phyloP scores from a whole-genome alignment of 257 asterid species.

The Solanum sejunctum region DNA sequence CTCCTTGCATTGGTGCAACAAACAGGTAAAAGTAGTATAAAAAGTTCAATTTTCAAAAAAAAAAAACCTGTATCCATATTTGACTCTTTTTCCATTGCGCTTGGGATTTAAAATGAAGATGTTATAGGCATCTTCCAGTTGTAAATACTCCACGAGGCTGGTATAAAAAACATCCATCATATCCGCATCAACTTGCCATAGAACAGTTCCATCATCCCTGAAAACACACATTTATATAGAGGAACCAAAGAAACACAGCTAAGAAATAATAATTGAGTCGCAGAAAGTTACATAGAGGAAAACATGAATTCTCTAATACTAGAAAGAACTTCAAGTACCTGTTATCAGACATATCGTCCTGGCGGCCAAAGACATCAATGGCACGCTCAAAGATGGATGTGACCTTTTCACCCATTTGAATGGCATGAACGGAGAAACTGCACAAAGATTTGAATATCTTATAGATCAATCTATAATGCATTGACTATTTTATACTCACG shows the following conservation, averaged over 20 bases:
- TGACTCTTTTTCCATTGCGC: conserved; percentile 49
- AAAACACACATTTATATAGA: background rate
- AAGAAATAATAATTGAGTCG: background rate
- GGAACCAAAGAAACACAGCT: background rate
- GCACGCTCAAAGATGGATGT: conserved; percentile 89
- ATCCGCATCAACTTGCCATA: conserved; percentile 96
- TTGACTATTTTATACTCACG: background rate
- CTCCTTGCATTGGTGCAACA: background rate
- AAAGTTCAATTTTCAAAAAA: background rate
- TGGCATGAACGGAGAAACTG: conserved; percentile 95
- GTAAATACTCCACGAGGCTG: conserved; percentile 91
- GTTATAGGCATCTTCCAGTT: conserved; percentile 75
- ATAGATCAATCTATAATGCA: background rate
- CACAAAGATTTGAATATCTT: conserved; percentile 18
- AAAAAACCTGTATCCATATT: conserved; percentile 83
- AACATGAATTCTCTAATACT: background rate
- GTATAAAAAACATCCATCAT: conserved; percentile 67
- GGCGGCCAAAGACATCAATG: conserved; percentile 74
- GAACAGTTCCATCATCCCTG: conserved; percentile 55
- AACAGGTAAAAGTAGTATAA: background rate
- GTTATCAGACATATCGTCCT: conserved; percentile 40
- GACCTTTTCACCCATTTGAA: conserved; percentile 91
- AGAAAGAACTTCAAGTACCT: conserved; percentile 30
- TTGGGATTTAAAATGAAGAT: conserved; percentile 85
- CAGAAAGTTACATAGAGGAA: background rate